Base-by-base conservation (phyloP, 164 flowering plant genomes). In the Liquidambar formosana region DNA sequence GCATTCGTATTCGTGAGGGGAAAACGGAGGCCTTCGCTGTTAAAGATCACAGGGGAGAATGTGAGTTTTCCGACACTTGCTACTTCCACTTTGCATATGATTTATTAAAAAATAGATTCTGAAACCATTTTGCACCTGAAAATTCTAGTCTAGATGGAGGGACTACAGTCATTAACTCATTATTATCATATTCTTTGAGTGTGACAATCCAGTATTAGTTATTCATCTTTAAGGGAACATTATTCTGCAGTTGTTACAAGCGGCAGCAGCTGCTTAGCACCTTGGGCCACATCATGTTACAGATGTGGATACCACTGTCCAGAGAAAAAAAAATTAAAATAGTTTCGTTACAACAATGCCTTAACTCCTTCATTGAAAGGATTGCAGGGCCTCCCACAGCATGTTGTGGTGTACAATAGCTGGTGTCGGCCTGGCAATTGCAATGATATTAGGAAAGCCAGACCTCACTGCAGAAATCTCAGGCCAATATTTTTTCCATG, bases 1-100 rank as follows among this genome's bases (percentile, higher is more conserved):
- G 79, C 5, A 56, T 78, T 70, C 84, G 81, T 45, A 72, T 91
- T 43, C 86, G 86, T 44, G 96, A 91, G 81, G 96, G 81, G 62
- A 85, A 76, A 70, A 83, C 91, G 14, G 90, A 89, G 27, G 81
- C 90, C 47, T 91, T 91, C 74, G 82, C 83, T 33, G 96, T 91
- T 19, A 83, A 86, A 68, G 96, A 91, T 79, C 90, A 87, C 57
- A 81, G 96, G 44, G 93, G 93, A 70, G 92, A 87, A 80, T 76
- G 96, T 91, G 79, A 79, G 93, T 79, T 66, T 64, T 60, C 61
- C 26, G 16, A 18, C 22, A 45, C 10, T 10, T 52, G 22, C 23
- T 49, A 54, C 19, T 54, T 48, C 41, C 27, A 63, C 22, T 21
- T 23, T 38, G 23, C 57, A n/a, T 26, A 0, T 54, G 49, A 27